A percentile compares a stretch with the other conserved stretches of the same genome.
These are phyloP conservation scores for Penicillium ucsense DNA, from an alignment of 495 filamentous ascomycete genomes.

Conservation along the genomic window DNA sequence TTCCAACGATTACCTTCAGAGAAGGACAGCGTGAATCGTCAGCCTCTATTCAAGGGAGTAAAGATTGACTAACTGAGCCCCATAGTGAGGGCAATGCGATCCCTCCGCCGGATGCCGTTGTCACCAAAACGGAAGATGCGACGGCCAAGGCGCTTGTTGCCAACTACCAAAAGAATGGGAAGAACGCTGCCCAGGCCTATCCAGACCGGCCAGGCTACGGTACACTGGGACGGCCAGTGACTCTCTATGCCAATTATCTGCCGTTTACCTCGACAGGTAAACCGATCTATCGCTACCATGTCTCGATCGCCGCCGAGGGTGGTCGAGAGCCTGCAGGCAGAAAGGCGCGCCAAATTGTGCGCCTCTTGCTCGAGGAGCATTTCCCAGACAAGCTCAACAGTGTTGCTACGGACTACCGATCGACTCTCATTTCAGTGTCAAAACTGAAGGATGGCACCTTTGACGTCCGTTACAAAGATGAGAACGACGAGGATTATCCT, in stretches of 20 bases:
- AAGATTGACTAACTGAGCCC: not conserved
- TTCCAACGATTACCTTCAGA: no score
- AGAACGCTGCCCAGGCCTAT: slow-evolving; percentile 6
- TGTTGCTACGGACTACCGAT: slow-evolving; percentile 52
- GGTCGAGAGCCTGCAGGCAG: slow-evolving; percentile 33
- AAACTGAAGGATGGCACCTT: slow-evolving; percentile 13
- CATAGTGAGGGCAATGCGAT: slow-evolving; percentile 14
- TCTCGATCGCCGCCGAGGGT: slow-evolving; percentile 17
- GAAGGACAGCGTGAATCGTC: no score
- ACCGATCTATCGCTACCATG: slow-evolving; percentile 28
- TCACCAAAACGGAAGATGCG: slow-evolving; percentile 23
- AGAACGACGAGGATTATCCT: slow-evolving; percentile 30
- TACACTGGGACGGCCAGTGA: slow-evolving; percentile 36
- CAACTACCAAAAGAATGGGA: slow-evolving; percentile 7
- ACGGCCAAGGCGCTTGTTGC: slow-evolving; percentile 16
- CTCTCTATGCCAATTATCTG: slow-evolving; percentile 59
- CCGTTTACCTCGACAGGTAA: slow-evolving; percentile 32
- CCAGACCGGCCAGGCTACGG: slow-evolving; percentile 52
- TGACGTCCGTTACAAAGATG: slow-evolving; percentile 31
- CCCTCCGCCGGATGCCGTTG: slow-evolving; percentile 12
- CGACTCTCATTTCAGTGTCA: slow-evolving; percentile 34
- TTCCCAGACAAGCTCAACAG: slow-evolving; percentile 16
- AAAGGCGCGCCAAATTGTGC: slow-evolving; percentile 45
- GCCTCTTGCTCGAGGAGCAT: slow-evolving; percentile 35
- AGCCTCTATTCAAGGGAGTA: no score